Evolutionary conservation across 2,329 filamentous ascomycete species (phyloP), one percentile per base, ranked within the genome.

Genomic region (Ramichloridium luteum): DNA sequence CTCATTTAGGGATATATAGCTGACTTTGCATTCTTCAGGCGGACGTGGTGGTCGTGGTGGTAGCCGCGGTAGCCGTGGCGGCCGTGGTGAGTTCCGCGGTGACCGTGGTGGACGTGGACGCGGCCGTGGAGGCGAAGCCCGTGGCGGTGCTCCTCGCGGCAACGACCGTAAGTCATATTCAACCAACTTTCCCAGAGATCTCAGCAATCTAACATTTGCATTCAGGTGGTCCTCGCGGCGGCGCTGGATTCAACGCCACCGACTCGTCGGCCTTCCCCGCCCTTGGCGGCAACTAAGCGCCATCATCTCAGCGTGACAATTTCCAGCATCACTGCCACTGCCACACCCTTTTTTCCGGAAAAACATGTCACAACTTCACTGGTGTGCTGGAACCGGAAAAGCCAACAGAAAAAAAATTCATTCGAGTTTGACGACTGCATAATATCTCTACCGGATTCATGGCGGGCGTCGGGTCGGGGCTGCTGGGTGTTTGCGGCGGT

Each of bases 11-110:
- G n/a, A n/a, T n/a, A n/a, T n/a, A n/a, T n/a, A n/a, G n/a, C n/a
- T n/a, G n/a, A n/a, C n/a, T n/a, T n/a, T n/a, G n/a, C 68, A 52
- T 17, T 23, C 16, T 22, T 10, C 14, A 8, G 64, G 67, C 39
- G 65, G 66, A 45, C 61, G 66, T 44, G 65, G 69, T 43, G 62
- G 64, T 44, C 61, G 59, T 45, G 64, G 65, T 39, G 59, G 58
- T 49, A 58, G 51, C 43, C 56, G 60, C 35, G 43, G 54, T 28
- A 51, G 53, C 28, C 45, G 50, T 32, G 49, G 50, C 38, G 49
- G 53, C 34, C 56, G 56, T 36, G 57, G 52, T 39, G 58, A 64
- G 35, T 55, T 56, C 42, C 54, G 54, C 39, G 58, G 64, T 37
- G 60, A 59, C 31, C 60, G 58, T 52, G 63, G 61, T 38, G 52